phyloP scores from a whole-genome alignment of 805 yeast genomes.

The Blastobotrys terrestris region DNA sequence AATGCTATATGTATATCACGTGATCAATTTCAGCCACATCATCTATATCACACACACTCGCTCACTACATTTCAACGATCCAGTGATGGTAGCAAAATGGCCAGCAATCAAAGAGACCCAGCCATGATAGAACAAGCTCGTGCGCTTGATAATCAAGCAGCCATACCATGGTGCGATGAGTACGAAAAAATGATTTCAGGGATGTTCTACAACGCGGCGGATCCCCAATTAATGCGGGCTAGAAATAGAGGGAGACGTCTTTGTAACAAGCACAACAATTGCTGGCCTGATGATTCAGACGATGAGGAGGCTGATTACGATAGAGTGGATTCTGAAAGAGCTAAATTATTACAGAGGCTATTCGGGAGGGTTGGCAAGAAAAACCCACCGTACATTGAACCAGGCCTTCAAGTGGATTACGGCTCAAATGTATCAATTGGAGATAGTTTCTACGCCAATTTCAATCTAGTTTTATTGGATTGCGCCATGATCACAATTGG shows the following conservation, averaged over 20 bases:
- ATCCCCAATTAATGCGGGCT: not conserved
- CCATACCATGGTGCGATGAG: not conserved
- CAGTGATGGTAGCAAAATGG: too few relatives aligned
- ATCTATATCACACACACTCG: too few relatives aligned
- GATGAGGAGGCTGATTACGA: not conserved
- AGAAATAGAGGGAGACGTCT: not conserved
- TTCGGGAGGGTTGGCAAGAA: not conserved
- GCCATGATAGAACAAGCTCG: not conserved
- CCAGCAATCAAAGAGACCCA: too few relatives aligned
- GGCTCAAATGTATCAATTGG: not conserved
- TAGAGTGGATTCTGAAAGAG: not conserved
- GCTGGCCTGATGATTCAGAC: not conserved
- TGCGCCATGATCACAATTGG: not conserved
- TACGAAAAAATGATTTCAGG: not conserved
- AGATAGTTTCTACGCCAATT: not conserved
- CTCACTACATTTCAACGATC: not conserved
- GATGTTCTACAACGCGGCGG: not conserved
- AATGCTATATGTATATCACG: too few relatives aligned
- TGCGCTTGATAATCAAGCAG: not conserved
- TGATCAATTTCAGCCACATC: too few relatives aligned
- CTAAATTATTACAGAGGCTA: not conserved
- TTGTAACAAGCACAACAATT: not conserved
- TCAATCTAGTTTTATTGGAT: not conserved
- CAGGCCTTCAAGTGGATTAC: not conserved
- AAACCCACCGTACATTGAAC: not conserved